Base-by-base conservation (phyloP, 805 yeast species). In the Ascoidea rubescens region DNA sequence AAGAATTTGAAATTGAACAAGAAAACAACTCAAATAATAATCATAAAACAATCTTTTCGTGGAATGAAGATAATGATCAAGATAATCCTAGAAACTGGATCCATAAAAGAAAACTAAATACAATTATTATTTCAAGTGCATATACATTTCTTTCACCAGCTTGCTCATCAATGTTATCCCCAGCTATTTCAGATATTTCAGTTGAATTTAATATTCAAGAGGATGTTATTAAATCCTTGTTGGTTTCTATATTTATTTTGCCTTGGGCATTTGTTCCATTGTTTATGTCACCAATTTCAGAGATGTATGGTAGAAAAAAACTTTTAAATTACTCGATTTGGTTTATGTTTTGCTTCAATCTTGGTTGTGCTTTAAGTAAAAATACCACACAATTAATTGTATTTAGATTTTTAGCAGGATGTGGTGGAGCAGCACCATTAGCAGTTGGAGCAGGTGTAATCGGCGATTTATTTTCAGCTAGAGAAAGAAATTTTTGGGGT, bases 251-350 rank as follows among this genome's bases (percentile, higher is more conserved):
- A 42, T 81, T 79, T 70, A 73, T 84, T 16, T 70, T 82, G 57
- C 87, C 88, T 1, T 73, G 87, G 74, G 87, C 87, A 0, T 55
- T 78, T 30, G 84, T 84, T 7, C 88, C 89, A 1, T 64, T 83
- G 50, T 58, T 83, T 32, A 69, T 81, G 53, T 82, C 87, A 2
- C 90, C 90, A 2, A 59, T 84, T 10, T 77, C 84, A 46, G 91
- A 84, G 60, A 70, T 80, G 55, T 73, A 75, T 55, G 91, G 90
- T 2, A 67, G 90, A 45, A 69, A 72, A 54, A 62, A 72, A 4
- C 82, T 85, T 4, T 72, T 80, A 54, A 72, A 77, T 53, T 56
- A 65, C 7, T 72, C 82, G 12, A 71, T 78, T 37, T 71, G 77
- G 70, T 59, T 79, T 48, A 64, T 75, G 28, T 67, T 72, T 48